Base-by-base conservation (phyloP, 768 basidiomycete genomes). In the Clavulina sp. region DNA sequence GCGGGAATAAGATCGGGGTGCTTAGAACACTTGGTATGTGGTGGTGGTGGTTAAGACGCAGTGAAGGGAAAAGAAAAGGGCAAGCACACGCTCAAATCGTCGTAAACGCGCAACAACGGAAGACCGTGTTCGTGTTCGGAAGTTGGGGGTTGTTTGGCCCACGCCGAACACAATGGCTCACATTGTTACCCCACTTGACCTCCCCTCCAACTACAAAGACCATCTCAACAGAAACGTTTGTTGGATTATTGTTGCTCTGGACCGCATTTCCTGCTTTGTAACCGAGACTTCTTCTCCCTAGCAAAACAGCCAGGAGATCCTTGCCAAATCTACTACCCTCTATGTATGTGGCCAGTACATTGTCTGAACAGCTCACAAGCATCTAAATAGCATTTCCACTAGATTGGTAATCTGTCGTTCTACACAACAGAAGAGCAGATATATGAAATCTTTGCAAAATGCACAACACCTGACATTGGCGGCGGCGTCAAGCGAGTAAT, bases 161-260 rank as follows among this genome's bases (percentile, higher is more conserved):
- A 16, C 43, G 24, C 13, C 43, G 13, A 16, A 46, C 26, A 46
- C 9, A 13, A 86, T 87, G 89, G 78, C 91, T 40, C 81, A 92
- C 70, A 80, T 93, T 59, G 81, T 93, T 44, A 61, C 73, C 28
- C 66, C 81, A 31, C 73, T 96, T 58, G 93, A 96, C 69, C 84
- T 88, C 65, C 92, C 91, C 43, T 95, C 91, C 4, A 88, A 89
- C 65, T 99, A 99, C 69, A 88, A 91, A 64, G 93, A 99, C 67
- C 92, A 86, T 13, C 84, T 92, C 66, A 71, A 73, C 26, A 9
- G 43, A 34, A 76, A 81, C 51, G 68, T 89, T 47, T 32, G 61
- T 57, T 4, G 18, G 24, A 41, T 19, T 33, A 9, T 54, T 31
- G 4, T 52, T 50, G 4, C 52, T 44, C 41, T 36, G 50, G 1